Base-by-base conservation (phyloP, 495 filamentous ascomycete species). In the Pyrenula aspistea region DNA sequence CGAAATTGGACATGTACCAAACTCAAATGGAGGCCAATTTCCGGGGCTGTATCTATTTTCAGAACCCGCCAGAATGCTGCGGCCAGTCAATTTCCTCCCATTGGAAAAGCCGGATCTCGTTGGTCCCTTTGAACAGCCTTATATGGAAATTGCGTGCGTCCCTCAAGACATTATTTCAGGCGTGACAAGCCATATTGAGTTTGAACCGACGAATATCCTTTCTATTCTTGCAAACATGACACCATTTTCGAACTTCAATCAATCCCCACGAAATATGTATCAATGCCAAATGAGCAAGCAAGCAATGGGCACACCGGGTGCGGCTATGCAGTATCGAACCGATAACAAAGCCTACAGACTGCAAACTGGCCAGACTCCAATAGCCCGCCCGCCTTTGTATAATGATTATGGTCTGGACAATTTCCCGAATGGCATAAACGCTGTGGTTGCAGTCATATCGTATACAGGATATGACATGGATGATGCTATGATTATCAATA, bases 401-500 rank as follows among this genome's bases (percentile, higher is more conserved):
- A 96, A 95, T 63, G 88, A 89, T 36, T 98, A 97, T 64, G 93
- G 92, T 19, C 83, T 98, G 56, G 93, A 98, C 70, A 96, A 97
- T 74, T 98, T 95, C 70, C 93, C 93, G 54, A 96, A 97, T 65
- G 93, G 93, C n/a, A 91, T 81, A 62, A 98, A 98, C 67, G 90
- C 91, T 10, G 81, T 98, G 23, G 93, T 98, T 56, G 93, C 93
- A 55, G 95, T 98, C 66, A 95, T 98, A 57, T 95, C 93, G 2
- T 98, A 98, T 72, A 97, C 93, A 3, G 93, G 92, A 50, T 97
- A 96, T 68, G 93, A 98, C 77, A 97, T 98, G 93, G 93, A 98
- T 75, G 93, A 98, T 73, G 93, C 93, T 68, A 98, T 98, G 93
- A 96, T 98, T 62, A 78, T 98, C 64, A 96, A 96, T 76, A 98